phyloP scores from a whole-genome alignment of 1,139 yeast species.

The Hyphopichia burtonii region DNA sequence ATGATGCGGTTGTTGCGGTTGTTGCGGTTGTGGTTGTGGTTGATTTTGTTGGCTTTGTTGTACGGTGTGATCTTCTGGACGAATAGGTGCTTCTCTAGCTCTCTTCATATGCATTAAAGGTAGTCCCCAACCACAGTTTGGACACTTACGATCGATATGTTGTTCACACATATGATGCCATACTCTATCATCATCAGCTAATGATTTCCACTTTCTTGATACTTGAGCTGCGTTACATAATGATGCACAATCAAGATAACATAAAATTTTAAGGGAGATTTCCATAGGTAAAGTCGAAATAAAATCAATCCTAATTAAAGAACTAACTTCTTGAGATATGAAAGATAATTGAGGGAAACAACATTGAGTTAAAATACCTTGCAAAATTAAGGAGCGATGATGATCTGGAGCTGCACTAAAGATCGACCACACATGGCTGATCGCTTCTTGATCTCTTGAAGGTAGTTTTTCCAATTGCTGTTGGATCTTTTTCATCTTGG shows the following conservation, averaged over 20 bases:
- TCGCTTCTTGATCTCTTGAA: conserved; percentile 64
- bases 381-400: conserved; percentile 72
- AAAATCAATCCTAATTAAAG: conserved; percentile 83
- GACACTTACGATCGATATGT: conserved; percentile 94
- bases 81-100: conserved; percentile 47
- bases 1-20: conserved; percentile 1
- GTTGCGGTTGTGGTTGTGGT: not conserved
- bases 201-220: conserved; percentile 74
- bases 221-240: conserved; percentile 94
- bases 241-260: conserved; percentile 88
- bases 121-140: conserved; percentile 98
- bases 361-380: conserved; percentile 84
- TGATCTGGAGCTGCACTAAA: conserved; percentile 69
- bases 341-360: conserved; percentile 92
- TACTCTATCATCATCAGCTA: conserved; percentile 94
- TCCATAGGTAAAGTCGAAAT: conserved; percentile 84
- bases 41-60: not conserved
- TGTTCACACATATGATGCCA: conserved; percentile 99
- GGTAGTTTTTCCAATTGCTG: conserved; percentile 57
- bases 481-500: conserved; percentile 63
- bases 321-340: conserved; percentile 74
- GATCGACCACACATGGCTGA: conserved; percentile 75
- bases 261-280: conserved; percentile 75
- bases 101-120: conserved; percentile 86
- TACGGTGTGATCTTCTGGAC: conserved; percentile 20